A percentile compares a stretch with the other conserved stretches of the same genome.
phyloP scores from a whole-genome alignment of 2,329 filamentous ascomycete genomes.

The Fusarium coicis region DNA sequence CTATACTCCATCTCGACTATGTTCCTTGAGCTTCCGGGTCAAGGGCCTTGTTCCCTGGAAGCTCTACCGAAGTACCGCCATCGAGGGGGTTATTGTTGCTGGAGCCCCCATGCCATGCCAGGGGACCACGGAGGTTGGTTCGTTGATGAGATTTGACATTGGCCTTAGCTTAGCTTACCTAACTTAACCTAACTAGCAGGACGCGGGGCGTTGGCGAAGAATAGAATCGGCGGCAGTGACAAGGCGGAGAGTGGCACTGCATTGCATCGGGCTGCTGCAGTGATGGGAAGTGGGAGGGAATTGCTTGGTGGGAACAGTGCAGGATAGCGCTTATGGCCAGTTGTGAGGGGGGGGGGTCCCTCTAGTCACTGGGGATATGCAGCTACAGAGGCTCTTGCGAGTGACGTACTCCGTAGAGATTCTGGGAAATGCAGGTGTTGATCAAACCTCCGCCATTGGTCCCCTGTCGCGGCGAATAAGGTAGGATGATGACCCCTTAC shows the following conservation, averaged over 20 bases:
- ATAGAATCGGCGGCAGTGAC: slow-evolving; percentile 2
- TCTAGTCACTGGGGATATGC: slow-evolving; percentile 10
- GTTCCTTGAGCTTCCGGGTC: not conserved
- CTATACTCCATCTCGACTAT: slow-evolving; percentile 6
- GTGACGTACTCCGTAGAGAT: slow-evolving; percentile 2
- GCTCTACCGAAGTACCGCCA: slow-evolving; percentile 31
- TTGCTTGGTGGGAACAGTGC: not conserved
- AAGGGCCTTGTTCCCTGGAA: slow-evolving; percentile 3
- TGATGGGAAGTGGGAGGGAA: not conserved
- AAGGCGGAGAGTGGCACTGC: slow-evolving; percentile 1
- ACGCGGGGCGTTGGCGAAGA: not conserved
- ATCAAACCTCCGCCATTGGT: slow-evolving; percentile 10
- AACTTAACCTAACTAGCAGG: not conserved
- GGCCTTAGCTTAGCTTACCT: not conserved
- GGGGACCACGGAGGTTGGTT: not conserved
- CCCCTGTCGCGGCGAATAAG: not conserved
- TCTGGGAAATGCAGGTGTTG: slow-evolving; percentile 11
- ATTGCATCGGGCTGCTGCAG: not conserved
- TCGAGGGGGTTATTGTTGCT: not conserved
- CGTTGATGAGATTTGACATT: slow-evolving; percentile 7
- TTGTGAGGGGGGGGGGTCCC: not conserved
- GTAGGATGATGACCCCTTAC: slow-evolving; percentile 23
- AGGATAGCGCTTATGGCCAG: slow-evolving; percentile 1
- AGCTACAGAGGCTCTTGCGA: slow-evolving; percentile 12
- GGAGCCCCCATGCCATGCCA: not conserved